phyloP scores from a whole-genome alignment of 139 green algal genomes.

The Coelastrella sp. region DNA sequence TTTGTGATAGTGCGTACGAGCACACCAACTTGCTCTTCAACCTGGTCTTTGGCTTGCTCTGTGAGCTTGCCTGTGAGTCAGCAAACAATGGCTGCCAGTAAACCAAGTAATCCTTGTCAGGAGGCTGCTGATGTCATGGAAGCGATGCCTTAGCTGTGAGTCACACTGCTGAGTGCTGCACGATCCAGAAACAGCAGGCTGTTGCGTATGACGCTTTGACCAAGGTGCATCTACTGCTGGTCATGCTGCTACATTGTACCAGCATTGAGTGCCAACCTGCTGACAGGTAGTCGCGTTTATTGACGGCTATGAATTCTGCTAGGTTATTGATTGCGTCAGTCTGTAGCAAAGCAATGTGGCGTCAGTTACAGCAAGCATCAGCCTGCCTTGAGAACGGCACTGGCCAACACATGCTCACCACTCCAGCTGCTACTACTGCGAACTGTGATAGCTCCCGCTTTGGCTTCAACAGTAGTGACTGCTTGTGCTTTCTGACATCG shows the following conservation, averaged over 20 bases:
- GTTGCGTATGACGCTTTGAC: too few species aligned
- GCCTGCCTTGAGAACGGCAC: too few species aligned
- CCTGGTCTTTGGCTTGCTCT: slow-evolving; percentile 63
- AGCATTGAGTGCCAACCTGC: slow-evolving; percentile 21
- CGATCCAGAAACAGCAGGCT: too few species aligned
- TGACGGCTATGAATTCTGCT: slow-evolving; percentile 51
- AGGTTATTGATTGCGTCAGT: slow-evolving; percentile 57
- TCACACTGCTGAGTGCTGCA: too few species aligned
- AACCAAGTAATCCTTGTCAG: neutral
- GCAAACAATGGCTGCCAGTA: too few species aligned
- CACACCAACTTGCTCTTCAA: slow-evolving; percentile 70
- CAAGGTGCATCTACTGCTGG: too few species aligned
- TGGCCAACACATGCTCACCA: slow-evolving; percentile 22
- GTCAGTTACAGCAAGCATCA: too few species aligned
- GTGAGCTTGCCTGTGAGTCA: slow-evolving; percentile 49
- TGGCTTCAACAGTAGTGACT: slow-evolving; percentile 19
- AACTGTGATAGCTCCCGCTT: slow-evolving; percentile 26
- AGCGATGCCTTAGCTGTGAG: too few species aligned
- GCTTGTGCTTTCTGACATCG: neutral
- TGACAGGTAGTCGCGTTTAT: slow-evolving; percentile 65
- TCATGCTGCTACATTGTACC: too few species aligned
- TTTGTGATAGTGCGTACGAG: slow-evolving; percentile 58
- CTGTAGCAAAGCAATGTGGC: slow-evolving; percentile 45
- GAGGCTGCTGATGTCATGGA: neutral
- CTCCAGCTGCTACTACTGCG: slow-evolving; percentile 17